Evolutionary conservation across 257 asterid species (phyloP).

Genomic region (Ligustrum vulgare): DNA sequence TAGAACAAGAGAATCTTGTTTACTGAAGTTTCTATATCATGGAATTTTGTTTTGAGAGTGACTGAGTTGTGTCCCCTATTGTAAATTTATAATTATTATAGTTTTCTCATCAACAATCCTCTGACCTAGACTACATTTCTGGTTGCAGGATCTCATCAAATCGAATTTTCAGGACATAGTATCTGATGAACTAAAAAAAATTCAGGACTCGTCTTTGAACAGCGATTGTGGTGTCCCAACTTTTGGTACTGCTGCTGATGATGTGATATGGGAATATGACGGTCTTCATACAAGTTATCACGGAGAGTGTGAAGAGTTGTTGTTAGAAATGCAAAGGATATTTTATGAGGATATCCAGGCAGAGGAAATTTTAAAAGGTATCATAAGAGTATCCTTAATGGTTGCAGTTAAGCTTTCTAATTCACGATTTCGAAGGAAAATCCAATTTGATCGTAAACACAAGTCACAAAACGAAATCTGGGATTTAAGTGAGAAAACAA

Average conservation of each 20-base stretch:
- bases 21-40: conserved; percentile 3
- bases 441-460: not conserved
- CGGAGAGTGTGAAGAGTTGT: conserved; percentile 83
- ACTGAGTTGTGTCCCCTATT: not conserved
- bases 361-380: conserved; percentile 55
- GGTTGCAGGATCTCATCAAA: conserved; percentile 57
- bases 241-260: conserved; percentile 37
- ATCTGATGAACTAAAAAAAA: conserved; percentile 69
- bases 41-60: conserved; percentile 6
- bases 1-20: not conserved
- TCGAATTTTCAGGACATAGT: conserved; percentile 71
- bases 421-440: conserved; percentile 9
- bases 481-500: conserved; percentile 1
- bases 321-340: conserved; percentile 83
- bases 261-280: conserved; percentile 89
- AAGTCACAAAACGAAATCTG: not conserved
- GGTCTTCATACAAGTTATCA: conserved; percentile 64
- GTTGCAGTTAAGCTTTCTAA: not conserved
- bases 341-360: conserved; percentile 77
- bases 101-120: conserved; percentile 15
- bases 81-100: not conserved
- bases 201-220: conserved; percentile 46
- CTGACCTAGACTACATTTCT: conserved; percentile 16
- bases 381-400: not conserved
- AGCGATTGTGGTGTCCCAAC: conserved; percentile 27